Percentiles rank a stretch among this genome's conserved stretches.
Conservation (phyloP, 1,139 yeast species). For the Blastobotrys capitulatus region DNA sequence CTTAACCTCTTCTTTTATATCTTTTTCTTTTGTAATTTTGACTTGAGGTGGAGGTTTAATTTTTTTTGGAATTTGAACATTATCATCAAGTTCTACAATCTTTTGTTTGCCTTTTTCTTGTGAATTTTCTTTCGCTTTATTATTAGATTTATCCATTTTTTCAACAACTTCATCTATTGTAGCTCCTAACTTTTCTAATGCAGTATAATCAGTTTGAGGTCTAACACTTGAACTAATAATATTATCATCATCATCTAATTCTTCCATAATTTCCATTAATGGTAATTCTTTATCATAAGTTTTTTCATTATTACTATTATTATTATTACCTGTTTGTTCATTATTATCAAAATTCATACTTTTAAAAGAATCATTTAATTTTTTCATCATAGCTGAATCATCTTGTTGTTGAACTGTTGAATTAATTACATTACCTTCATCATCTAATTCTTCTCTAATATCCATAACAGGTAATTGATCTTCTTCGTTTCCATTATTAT, state of each 20-base stretch:
- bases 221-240: constrained; percentile 37
- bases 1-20: background rate
- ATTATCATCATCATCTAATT: constrained; percentile 74
- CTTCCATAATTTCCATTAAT: constrained; percentile 78
- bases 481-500: constrained; percentile 47
- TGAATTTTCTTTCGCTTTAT: background rate
- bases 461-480: constrained; percentile 57
- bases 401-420: constrained; percentile 27
- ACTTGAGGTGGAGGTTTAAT: constrained; percentile 10
- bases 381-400: constrained; percentile 20
- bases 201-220: constrained; percentile 22
- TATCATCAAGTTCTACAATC: background rate
- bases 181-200: constrained; percentile 12
- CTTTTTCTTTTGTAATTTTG: background rate
- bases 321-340: background rate
- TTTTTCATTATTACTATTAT: background rate
- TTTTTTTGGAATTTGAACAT: background rate
- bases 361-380: constrained; percentile 3
- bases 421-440: constrained; percentile 58
- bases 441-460: constrained; percentile 80
- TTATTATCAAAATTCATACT: background rate
- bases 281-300: constrained; percentile 6
- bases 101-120: background rate
- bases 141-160: background rate
- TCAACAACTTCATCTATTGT: background rate